Conservation (phyloP, 768 basidiomycete species). For the Mycena crocata region DNA sequence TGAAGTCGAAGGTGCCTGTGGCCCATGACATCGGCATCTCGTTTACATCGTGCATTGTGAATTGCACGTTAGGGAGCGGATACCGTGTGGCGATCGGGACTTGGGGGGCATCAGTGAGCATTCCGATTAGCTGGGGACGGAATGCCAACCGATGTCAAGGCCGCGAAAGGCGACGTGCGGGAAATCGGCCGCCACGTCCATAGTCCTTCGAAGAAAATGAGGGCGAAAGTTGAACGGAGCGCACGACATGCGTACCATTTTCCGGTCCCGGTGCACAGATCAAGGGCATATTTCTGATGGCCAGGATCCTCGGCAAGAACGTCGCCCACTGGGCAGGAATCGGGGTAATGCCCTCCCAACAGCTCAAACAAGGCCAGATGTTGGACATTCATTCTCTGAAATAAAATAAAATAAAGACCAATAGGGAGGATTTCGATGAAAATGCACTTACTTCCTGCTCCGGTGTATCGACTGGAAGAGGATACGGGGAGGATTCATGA, state of each 20-base stretch:
- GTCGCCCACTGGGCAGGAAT: slow-evolving; percentile 61
- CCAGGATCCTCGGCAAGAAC: slow-evolving; percentile 55
- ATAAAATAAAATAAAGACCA: not conserved
- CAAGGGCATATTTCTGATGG: slow-evolving; percentile 67
- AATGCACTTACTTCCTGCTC: slow-evolving; percentile 70
- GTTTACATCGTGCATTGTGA: slow-evolving; percentile 76
- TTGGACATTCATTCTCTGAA: slow-evolving; percentile 64
- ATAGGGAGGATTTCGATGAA: not conserved
- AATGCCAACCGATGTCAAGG: slow-evolving; percentile 77
- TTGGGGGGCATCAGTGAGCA: slow-evolving; percentile 41
- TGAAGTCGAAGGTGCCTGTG: slow-evolving; percentile 69
- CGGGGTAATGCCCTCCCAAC: slow-evolving; percentile 68
- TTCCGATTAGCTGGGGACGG: slow-evolving; percentile 29
- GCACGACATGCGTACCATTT: slow-evolving; percentile 69
- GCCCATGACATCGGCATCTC: slow-evolving; percentile 61
- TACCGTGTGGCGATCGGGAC: slow-evolving; percentile 79
- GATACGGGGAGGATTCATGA: slow-evolving; percentile 71
- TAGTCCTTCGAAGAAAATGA: slow-evolving; percentile 62
- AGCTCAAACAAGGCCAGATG: slow-evolving; percentile 63
- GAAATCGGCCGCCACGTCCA: slow-evolving; percentile 79
- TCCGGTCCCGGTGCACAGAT: slow-evolving; percentile 83
- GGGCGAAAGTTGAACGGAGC: slow-evolving; percentile 21
- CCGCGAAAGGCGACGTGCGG: slow-evolving; percentile 75
- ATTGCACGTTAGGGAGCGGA: slow-evolving; percentile 69
- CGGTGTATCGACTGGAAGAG: slow-evolving; percentile 75